These are phyloP conservation scores for Rhodotorula kratochvilovae DNA, from an alignment of 768 basidiomycete genomes.

Conservation along the genomic window DNA sequence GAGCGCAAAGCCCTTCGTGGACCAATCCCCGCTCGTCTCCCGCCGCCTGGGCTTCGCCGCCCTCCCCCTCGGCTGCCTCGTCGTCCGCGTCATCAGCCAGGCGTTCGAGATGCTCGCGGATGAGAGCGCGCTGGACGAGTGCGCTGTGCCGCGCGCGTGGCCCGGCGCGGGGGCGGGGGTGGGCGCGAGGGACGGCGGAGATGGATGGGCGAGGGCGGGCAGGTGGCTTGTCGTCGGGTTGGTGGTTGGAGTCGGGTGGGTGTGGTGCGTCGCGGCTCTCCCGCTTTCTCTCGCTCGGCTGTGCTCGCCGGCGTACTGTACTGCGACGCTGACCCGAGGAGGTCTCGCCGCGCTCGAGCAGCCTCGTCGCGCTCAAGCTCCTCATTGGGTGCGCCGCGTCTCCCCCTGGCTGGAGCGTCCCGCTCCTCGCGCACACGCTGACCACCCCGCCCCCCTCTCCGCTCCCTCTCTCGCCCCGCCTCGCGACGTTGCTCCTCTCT, in stretches of 20 bases:
- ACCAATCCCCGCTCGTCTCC: conserved; percentile 90
- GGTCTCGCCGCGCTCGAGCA: neutral
- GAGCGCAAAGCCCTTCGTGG: conserved; percentile 78
- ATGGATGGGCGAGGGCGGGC: conserved; percentile 16
- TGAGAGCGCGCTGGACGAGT: conserved; percentile 41
- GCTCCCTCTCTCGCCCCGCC: neutral
- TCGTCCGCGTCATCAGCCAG: conserved; percentile 50
- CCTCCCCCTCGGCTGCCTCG: conserved; percentile 78
- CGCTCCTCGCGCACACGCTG: too few relatives aligned
- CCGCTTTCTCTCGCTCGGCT: neutral
- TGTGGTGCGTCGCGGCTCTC: conserved; percentile 59
- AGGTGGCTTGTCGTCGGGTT: conserved; percentile 16
- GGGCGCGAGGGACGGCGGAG: conserved; percentile 6
- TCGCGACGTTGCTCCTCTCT: neutral
- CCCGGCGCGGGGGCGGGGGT: neutral
- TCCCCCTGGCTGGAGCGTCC: too few relatives aligned
- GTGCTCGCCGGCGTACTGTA: neutral
- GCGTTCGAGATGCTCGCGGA: conserved; percentile 49
- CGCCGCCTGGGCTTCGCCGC: conserved; percentile 90
- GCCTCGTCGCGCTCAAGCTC: conserved; percentile 63
- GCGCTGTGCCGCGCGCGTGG: conserved; percentile 27
- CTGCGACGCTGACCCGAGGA: neutral
- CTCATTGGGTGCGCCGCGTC: conserved; percentile 61
- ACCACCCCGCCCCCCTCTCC: too few relatives aligned
- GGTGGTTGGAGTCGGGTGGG: conserved; percentile 68